Evolutionary conservation across 805 yeast genomes (phyloP), one percentile per base, ranked within the genome.

Genomic region (Yarrowia keelungensis): DNA sequence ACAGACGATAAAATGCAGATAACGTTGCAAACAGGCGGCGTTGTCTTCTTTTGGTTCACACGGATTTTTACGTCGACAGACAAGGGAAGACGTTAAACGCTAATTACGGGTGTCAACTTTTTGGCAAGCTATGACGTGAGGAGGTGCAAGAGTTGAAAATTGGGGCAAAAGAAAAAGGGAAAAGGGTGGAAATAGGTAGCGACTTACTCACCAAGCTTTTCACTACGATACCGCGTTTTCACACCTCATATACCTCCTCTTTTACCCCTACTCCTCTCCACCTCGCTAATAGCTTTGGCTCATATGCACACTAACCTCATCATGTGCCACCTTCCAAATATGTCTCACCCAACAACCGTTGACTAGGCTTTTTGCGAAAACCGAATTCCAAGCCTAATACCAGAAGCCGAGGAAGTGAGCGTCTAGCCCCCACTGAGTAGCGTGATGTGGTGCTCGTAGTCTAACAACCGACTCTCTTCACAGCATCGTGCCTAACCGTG

Each of bases 71-170:
- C 65, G 41, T 45, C 51, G 51, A 10, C 35, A 16, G 38, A 59
- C 65, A 59, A 59, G 35, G 65, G 51, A 59, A 59, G 65, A 59
- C 65, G 65, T 59, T 59, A 59, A 59, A 59, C 51, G 65, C 36
- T 59, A 59, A 16, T 41, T 36, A 26, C 32, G 32, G 32, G 32
- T 26, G 32, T 26, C 32, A 26, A 26, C 32, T 26, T 26, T 26
- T 26, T 26, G 32, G 32, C 32, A 26, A 26, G 32, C 32, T 5
- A 26, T 26, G 32, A 26, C 32, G 32, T 26, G 32, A 26, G 32
- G 32, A 26, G 32, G 7, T 26, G 32, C 32, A 26, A 26, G 4
- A 26, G 32, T 3, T 26, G 32, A 26, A 26, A 26, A 26, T 26
- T 26, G 32, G 7, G 32, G 32, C 32, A 26, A 26, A 26, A 26